Conservation (phyloP, 202 grass and related monocot genomes). For the Hordeum pubiflorum region DNA sequence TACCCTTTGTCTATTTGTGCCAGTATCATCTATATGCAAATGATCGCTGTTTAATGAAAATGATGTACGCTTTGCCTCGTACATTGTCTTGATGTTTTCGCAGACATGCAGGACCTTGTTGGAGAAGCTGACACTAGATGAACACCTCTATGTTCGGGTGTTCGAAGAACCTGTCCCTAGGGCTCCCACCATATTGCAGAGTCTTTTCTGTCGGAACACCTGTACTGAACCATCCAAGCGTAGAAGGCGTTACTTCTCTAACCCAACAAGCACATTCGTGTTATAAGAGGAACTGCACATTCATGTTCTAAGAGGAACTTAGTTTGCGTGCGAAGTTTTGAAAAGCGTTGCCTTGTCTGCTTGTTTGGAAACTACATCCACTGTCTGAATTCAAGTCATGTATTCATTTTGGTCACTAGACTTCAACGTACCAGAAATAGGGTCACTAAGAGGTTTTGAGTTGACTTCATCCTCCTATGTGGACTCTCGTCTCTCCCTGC, state of each 20-base stretch:
- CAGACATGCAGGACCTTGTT: constrained; percentile 80
- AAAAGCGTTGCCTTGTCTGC: background rate
- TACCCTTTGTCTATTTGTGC: constrained; percentile 1
- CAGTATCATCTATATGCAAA: background rate
- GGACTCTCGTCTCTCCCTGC: too few relatives aligned
- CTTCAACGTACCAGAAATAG: background rate
- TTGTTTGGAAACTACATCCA: background rate
- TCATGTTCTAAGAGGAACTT: constrained; percentile 31
- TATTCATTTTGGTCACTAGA: background rate
- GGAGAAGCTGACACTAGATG: constrained; percentile 44
- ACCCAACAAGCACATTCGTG: constrained; percentile 50
- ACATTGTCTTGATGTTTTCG: background rate
- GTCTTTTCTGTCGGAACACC: constrained; percentile 25
- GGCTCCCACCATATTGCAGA: constrained; percentile 50
- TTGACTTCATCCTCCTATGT: background rate
- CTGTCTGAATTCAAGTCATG: background rate
- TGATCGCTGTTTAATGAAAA: background rate
- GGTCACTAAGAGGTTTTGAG: background rate
- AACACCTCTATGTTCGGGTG: constrained; percentile 45
- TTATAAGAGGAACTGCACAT: constrained; percentile 39
- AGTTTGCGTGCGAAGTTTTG: background rate
- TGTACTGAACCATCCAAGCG: constrained; percentile 17
- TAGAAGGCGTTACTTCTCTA: constrained; percentile 62
- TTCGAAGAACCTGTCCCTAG: constrained; percentile 36
- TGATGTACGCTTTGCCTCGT: background rate